A percentile compares a stretch with the other conserved stretches of the same genome.
phyloP scores from a whole-genome alignment of 148 eudicot genomes.

The Camellia granthamiana region DNA sequence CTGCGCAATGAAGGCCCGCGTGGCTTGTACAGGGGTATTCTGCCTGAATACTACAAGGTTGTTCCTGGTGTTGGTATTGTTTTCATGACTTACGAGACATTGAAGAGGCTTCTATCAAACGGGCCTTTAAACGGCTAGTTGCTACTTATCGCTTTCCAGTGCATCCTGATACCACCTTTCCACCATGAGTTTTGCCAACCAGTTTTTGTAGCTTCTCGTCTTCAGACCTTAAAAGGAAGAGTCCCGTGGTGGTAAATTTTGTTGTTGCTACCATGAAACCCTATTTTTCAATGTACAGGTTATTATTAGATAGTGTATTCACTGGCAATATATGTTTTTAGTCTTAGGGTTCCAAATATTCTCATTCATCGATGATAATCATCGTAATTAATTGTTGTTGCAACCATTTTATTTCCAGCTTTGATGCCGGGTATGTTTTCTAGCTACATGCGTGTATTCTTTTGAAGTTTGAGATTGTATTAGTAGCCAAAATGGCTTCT shows the following conservation, averaged over 20 bases:
- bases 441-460: neutral
- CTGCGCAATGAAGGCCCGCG: slow-evolving; percentile 53
- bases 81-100: slow-evolving; percentile 63
- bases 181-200: neutral
- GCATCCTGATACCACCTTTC: neutral
- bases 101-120: slow-evolving; percentile 50
- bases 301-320: slow-evolving; percentile 12
- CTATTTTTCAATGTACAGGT: slow-evolving; percentile 27
- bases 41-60: slow-evolving; percentile 68
- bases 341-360: neutral
- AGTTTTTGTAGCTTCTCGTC: slow-evolving; percentile 6
- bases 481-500: neutral
- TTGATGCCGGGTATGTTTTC: too few relatives aligned
- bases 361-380: neutral
- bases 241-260: slow-evolving; percentile 24
- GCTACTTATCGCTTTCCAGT: too few relatives aligned
- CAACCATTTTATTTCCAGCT: neutral
- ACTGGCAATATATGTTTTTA: neutral
- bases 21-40: slow-evolving; percentile 65
- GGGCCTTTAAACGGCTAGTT: slow-evolving; percentile 6
- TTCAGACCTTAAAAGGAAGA: neutral
- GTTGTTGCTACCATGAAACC: slow-evolving; percentile 22
- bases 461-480: slow-evolving; percentile 8
- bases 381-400: neutral
- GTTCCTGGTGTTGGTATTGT: slow-evolving; percentile 74